Conservation (phyloP, 768 basidiomycete genomes). For the Xerocomus potaroensis region DNA sequence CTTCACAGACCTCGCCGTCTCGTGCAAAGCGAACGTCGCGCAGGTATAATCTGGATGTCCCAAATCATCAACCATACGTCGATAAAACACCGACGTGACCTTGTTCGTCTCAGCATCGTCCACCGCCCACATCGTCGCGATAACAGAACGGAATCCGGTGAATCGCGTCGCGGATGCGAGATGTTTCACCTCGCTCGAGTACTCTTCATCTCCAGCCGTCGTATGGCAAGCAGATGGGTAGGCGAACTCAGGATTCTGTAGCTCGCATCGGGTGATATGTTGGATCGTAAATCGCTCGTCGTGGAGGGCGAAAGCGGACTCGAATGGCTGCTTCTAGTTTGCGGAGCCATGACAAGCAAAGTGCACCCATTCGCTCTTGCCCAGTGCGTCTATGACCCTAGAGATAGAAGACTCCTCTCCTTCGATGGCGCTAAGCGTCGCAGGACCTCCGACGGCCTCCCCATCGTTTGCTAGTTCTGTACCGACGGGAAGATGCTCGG, state of each 20-base stretch:
- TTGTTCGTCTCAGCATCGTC: constrained; percentile 2
- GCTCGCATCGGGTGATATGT: constrained; percentile 1
- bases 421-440: neutral
- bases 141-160: constrained; percentile 8
- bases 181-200: constrained; percentile 7
- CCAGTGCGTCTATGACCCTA: neutral
- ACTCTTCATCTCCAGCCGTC: constrained; percentile 17
- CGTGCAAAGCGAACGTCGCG: constrained; percentile 5
- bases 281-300: constrained; percentile 8
- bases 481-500: constrained; percentile 1
- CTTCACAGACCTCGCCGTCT: neutral
- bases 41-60: constrained; percentile 2
- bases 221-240: constrained; percentile 26
- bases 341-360: constrained; percentile 25
- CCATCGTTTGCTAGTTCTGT: neutral
- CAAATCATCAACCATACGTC: neutral
- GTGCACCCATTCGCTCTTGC: constrained; percentile 18
- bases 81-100: constrained; percentile 2
- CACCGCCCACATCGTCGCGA: constrained; percentile 14
- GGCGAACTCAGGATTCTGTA: constrained; percentile 12
- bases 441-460: neutral
- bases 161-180: constrained; percentile 4
- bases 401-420: neutral
- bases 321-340: constrained; percentile 8
- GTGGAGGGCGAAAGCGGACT: constrained; percentile 13